phyloP scores from a whole-genome alignment of 345 rosid genomes.

The Orychophragmus violaceus region DNA sequence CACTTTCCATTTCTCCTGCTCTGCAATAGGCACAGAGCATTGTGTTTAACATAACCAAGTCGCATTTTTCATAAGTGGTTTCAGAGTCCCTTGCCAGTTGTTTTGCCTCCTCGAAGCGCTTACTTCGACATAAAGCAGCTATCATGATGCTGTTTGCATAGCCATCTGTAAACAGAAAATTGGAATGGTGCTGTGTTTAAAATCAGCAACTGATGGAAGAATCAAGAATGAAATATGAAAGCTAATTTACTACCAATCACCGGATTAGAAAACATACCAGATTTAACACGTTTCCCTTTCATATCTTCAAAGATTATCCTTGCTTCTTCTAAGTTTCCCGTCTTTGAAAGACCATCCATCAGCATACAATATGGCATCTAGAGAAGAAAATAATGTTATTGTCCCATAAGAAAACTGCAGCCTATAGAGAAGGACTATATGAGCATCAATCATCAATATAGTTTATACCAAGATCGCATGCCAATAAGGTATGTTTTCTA shows the following conservation, averaged over 20 bases:
- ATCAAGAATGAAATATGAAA: not conserved
- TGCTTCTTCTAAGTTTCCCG: slow-evolving; percentile 68
- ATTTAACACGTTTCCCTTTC: slow-evolving; percentile 51
- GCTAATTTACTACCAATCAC: not conserved
- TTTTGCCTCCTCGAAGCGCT: slow-evolving; percentile 80
- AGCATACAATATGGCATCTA: slow-evolving; percentile 88
- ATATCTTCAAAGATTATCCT: slow-evolving; percentile 52
- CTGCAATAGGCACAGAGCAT: slow-evolving; percentile 92
- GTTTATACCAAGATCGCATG: not conserved
- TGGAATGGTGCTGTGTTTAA: not conserved
- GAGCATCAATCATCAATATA: not conserved
- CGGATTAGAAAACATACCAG: slow-evolving; percentile 44
- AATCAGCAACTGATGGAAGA: not conserved
- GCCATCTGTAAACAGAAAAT: slow-evolving; percentile 54
- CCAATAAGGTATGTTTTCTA: not conserved
- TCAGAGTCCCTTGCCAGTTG: slow-evolving; percentile 67
- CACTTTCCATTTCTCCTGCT: slow-evolving; percentile 79
- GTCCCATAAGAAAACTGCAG: too few relatives aligned
- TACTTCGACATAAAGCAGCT: slow-evolving; percentile 68
- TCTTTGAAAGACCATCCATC: slow-evolving; percentile 88
- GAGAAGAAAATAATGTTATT: not conserved
- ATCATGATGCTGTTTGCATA: slow-evolving; percentile 92
- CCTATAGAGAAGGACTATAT: not conserved
- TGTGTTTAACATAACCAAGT: slow-evolving; percentile 72
- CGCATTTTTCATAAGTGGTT: slow-evolving; percentile 58